phyloP scores from a whole-genome alignment of 768 basidiomycete species.

The Peribolospora baueri region DNA sequence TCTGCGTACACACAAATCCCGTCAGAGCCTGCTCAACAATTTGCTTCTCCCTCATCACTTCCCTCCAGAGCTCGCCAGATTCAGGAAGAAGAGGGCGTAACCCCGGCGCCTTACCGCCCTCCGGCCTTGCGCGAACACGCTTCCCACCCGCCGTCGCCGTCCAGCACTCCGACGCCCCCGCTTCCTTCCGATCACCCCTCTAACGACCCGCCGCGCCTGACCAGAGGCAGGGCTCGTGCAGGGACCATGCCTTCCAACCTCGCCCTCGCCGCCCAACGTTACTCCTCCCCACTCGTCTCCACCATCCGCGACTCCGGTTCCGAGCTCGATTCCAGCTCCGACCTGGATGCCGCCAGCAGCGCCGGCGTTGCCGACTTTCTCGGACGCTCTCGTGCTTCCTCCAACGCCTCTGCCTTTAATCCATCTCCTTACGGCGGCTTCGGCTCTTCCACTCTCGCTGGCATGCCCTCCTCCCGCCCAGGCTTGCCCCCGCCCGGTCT shows the following conservation, averaged over 20 bases:
- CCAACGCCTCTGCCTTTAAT: constrained; percentile 17
- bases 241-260: constrained; percentile 94
- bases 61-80: constrained; percentile 52
- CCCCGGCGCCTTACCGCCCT: constrained; percentile 43
- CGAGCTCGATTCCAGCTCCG: constrained; percentile 22
- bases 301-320: constrained; percentile 22
- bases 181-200: constrained; percentile 25
- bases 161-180: not conserved
- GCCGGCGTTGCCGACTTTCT: no score
- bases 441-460: constrained; percentile 21
- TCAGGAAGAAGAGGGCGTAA: constrained; percentile 47
- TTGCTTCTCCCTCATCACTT: constrained; percentile 6
- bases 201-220: not conserved
- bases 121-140: constrained; percentile 44
- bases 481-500: constrained; percentile 35
- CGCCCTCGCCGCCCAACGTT: constrained; percentile 60
- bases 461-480: constrained; percentile 42
- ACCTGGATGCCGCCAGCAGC: constrained; percentile 20
- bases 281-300: constrained; percentile 40
- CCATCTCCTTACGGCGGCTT: constrained; percentile 19
- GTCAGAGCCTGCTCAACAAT: not conserved
- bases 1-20: no score
- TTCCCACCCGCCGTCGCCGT: constrained; percentile 36
- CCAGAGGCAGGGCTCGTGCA: constrained; percentile 36
- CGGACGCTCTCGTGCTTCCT: constrained; percentile 27